Evolutionary conservation across 2,329 filamentous ascomycete species (phyloP), one percentile per base, ranked within the genome.

Genomic region (Epichloe gansuensis): DNA sequence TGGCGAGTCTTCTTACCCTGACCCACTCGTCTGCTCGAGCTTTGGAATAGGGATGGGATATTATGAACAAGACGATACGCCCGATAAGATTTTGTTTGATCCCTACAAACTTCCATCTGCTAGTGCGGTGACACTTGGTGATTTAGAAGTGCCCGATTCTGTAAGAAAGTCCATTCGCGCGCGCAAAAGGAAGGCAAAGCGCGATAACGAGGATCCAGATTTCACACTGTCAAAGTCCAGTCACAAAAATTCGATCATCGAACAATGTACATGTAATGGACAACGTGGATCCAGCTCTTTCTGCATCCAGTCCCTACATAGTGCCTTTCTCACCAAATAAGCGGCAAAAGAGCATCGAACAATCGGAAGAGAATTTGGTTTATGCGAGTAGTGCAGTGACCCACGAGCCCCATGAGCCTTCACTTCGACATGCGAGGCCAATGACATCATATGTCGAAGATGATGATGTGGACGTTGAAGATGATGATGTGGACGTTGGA

Each of bases 81-180:
- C 75, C 2, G 77, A 81, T 61, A 77, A 70, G 59, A 82, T 82
- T 61, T 62, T 82, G 3, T 82, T 82, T 54, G 76, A 82, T 56
- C 74, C 75, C 8, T 82, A 80, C 59, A 74, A 81, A 57, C 70
- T 71, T 31, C 78, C 78, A 5, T 66, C 73, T 12, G 68, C 70
- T 4, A 74, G 76, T 4, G 63, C 65, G 11, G 60, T 78, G 51
- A 60, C 64, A 37, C 61, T 67, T 5, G 67, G 72, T 8, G 71
- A 77, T 49, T 68, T 72, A 2, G 70, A 77, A 53, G 65, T 77
- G 41, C 72, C 78, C 5, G 78, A 81, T 43, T 77, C 72, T 50
- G 67, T 80, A 35, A 80, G 75, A 60, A 80, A 78, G 60, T 73
- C 75, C 0, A 69, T 79, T 17, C 74, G 75, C 7, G 69, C 74